phyloP scores from a whole-genome alignment of 73 alveolate species.

The Tetrahymena malaccensis region DNA sequence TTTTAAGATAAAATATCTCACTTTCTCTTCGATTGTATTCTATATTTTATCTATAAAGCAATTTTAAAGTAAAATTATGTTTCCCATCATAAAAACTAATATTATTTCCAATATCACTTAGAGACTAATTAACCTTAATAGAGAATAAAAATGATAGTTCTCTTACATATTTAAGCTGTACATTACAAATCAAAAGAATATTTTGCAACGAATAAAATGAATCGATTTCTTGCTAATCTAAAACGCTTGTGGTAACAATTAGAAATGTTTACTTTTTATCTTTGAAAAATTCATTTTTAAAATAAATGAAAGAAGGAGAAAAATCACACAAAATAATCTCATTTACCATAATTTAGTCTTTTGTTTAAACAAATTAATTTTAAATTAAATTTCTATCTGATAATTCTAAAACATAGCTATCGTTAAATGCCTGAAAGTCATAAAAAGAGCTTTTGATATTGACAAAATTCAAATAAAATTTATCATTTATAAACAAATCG shows the following conservation, averaged over 20 bases:
- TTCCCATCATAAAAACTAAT: neutral
- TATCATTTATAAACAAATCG: neutral
- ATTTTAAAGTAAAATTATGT: neutral
- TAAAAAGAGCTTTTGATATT: neutral
- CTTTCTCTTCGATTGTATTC: neutral
- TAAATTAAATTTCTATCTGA: neutral
- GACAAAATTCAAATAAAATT: neutral
- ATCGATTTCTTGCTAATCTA: neutral
- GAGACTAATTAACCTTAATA: neutral
- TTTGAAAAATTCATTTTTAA: neutral
- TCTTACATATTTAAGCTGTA: neutral
- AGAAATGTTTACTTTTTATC: neutral
- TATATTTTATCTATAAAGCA: neutral
- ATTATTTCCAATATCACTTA: neutral
- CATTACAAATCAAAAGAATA: neutral
- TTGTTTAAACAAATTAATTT: neutral
- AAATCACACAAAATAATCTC: neutral
- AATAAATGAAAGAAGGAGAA: neutral
- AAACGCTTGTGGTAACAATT: neutral
- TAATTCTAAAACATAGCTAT: neutral
- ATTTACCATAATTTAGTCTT: neutral
- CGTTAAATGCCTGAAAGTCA: neutral
- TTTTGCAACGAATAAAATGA: neutral
- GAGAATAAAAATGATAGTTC: neutral
- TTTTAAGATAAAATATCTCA: neutral